phyloP scores from a whole-genome alignment of 1,139 yeast species.

The Diutina rugosa region DNA sequence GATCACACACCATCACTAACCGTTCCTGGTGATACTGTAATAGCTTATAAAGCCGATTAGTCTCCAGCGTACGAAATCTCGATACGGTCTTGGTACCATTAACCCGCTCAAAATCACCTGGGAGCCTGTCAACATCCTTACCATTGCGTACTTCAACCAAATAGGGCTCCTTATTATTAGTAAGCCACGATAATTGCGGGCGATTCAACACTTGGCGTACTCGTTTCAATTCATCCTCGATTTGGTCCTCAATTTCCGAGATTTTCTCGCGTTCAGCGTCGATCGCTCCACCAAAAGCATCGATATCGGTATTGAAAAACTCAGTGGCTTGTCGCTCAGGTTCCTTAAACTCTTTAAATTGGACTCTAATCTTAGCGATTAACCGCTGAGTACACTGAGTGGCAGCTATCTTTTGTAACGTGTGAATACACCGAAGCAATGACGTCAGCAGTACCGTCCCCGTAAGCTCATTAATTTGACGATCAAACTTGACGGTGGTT shows the following conservation, averaged over 20 bases:
- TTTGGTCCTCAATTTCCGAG: conserved; percentile 24
- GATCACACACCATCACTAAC: conserved; percentile 40
- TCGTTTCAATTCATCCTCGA: conserved; percentile 36
- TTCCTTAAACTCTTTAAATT: neutral
- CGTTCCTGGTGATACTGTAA: conserved; percentile 53
- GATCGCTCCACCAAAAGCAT: conserved; percentile 25
- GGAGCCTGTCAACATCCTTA: conserved; percentile 40
- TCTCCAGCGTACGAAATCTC: conserved; percentile 57
- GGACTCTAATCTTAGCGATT: conserved; percentile 42
- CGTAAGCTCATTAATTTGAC: conserved; percentile 4
- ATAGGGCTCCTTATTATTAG: conserved; percentile 53
- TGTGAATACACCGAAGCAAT: conserved; percentile 12
- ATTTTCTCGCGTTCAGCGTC: conserved; percentile 27
- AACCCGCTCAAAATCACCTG: conserved; percentile 63
- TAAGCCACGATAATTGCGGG: conserved; percentile 43
- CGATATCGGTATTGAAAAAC: conserved; percentile 38
- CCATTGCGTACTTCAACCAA: conserved; percentile 62
- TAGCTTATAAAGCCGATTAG: conserved; percentile 35
- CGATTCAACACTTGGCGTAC: conserved; percentile 37
- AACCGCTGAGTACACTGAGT: conserved; percentile 14
- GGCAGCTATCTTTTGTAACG: conserved; percentile 8
- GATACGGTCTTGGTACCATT: conserved; percentile 62
- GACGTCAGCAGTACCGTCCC: conserved; percentile 10
- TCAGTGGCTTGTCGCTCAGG: conserved; percentile 22
- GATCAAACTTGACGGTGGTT: conserved; percentile 14